Conservation (phyloP, 1,139 yeast species). For the Geotrichum bryndzae region DNA sequence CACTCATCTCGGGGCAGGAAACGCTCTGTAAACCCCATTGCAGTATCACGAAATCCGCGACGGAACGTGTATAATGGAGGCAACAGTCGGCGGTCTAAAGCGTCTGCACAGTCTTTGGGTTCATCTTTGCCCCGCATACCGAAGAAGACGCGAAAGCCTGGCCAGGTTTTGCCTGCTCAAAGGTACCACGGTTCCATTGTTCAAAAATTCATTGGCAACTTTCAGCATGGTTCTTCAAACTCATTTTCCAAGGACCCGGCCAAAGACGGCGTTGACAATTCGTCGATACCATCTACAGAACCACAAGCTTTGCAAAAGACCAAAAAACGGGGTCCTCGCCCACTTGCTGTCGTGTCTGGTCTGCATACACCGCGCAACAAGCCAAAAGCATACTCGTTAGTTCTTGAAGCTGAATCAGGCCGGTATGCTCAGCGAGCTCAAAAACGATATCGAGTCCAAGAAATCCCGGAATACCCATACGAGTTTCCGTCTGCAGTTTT, state of each 20-base stretch:
- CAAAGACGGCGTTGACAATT: background rate
- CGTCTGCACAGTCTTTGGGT: background rate
- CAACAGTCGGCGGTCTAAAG: background rate
- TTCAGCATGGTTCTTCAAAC: background rate
- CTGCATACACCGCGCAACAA: slow-evolving; percentile 6
- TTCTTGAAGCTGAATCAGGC: slow-evolving; percentile 13
- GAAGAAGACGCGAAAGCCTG: background rate
- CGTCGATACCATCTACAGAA: background rate
- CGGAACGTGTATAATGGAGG: background rate
- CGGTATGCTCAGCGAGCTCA: slow-evolving; percentile 5
- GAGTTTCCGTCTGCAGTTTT: slow-evolving; percentile 6
- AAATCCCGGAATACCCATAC: background rate
- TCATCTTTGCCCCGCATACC: background rate
- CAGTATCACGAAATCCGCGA: slow-evolving; percentile 4
- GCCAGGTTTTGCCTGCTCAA: slow-evolving; percentile 3
- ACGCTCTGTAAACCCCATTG: background rate
- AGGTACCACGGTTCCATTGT: slow-evolving; percentile 6
- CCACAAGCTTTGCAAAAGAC: background rate
- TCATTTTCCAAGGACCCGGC: background rate
- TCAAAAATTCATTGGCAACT: slow-evolving; percentile 4
- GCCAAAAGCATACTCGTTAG: slow-evolving; percentile 1
- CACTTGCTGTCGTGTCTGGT: slow-evolving; percentile 14
- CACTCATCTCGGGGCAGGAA: background rate
- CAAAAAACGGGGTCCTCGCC: slow-evolving; percentile 4
- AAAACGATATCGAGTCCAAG: background rate